phyloP scores from a whole-genome alignment of 768 basidiomycete genomes.

The Xerocomellus dryophilus region DNA sequence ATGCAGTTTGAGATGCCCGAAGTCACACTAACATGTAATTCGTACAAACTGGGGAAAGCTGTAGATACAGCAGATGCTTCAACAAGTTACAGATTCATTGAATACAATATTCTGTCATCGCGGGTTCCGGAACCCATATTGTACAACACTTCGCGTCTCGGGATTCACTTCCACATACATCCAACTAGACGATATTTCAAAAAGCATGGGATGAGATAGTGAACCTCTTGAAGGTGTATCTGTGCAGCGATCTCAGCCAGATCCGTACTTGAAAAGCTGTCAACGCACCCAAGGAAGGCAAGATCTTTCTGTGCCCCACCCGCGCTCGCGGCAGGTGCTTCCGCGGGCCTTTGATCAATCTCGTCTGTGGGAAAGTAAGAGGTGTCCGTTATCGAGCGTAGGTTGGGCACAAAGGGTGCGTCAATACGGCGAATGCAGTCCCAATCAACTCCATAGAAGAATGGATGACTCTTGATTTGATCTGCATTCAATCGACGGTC shows the following conservation, averaged over 20 bases:
- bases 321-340: conserved; percentile 36
- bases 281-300: conserved; percentile 61
- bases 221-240: conserved; percentile 81
- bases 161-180: neutral
- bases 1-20: too few species aligned
- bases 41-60: neutral
- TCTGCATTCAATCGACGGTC: conserved; percentile 78
- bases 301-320: conserved; percentile 52
- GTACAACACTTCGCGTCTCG: neutral
- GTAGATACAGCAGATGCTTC: neutral
- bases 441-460: conserved; percentile 98
- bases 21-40: neutral
- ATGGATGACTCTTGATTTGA: conserved; percentile 87
- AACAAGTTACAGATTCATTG: conserved; percentile 2
- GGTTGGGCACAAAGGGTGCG: conserved; percentile 93
- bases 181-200: conserved; percentile 21
- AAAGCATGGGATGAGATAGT: conserved; percentile 58
- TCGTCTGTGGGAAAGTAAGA: conserved; percentile 99
- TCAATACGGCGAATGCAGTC: conserved; percentile 80
- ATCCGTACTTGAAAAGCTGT: neutral
- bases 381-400: conserved; percentile 91
- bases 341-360: conserved; percentile 69
- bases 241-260: conserved; percentile 26
- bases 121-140: neutral
- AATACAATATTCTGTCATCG: neutral